Base-by-base conservation (phyloP, 441 rosid species). In the Macaranga tanarius region DNA sequence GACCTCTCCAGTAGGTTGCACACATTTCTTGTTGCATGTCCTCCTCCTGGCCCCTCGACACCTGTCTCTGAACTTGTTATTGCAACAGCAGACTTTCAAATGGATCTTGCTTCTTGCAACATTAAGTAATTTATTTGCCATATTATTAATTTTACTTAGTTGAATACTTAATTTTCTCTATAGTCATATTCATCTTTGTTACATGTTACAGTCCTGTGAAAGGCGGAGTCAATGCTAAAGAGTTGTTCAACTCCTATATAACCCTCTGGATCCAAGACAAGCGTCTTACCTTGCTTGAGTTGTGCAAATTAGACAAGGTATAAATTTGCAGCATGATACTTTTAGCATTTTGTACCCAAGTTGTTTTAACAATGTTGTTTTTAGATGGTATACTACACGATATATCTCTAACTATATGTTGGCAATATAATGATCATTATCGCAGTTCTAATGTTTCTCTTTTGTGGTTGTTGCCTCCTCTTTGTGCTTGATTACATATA, bases 31-130 rank as follows among this genome's bases (percentile, higher is more conserved):
- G 79, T 82, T 71, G 84, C 92, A 38, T 95, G 96, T 76, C 95
- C 97, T 61, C 97, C 99, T 80, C 80, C 97, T 67, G 92, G 95
- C 54, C 97, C 90, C 25, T 91, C 92, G 19, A 81, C 86, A 55
- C 88, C 94, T 23, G 90, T 92, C 44, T 83, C 88, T 58, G 99
- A 95, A 69, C 96, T 95, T 78, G 87, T 91, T 66, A 90, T 91
- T 69, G 87, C 98, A 73, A 88, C 99, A 67, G 90, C 95, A 20
- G 98, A 92, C 76, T 92, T 95, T 82, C 97, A 95, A 83, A 83
- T 81, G 81, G 97, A 92, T 81, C 85, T 95, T 76, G 79, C 85
- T 68, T 79, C 90, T 81, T 95, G 98, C 96, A 86, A 88, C 77
- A 85, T 95, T 40, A 84, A 77, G 99, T 91, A 86, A 80, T 59